Percentiles rank a stretch among this genome's conserved stretches.
phyloP scores from a whole-genome alignment of 805 yeast genomes.

The Priceomyces castillae region DNA sequence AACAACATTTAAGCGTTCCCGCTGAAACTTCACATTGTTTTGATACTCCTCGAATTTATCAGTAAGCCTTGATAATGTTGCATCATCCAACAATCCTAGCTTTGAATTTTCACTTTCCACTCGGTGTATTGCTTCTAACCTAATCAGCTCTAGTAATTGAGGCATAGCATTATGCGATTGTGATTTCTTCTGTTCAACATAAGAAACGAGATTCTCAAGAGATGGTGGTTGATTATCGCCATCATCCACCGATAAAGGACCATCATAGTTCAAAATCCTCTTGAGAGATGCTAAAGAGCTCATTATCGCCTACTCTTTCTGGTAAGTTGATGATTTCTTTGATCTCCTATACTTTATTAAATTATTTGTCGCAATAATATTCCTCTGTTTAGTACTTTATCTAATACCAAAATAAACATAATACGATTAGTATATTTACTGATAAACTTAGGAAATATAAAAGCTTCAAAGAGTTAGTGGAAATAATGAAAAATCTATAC shows the following conservation, averaged over 20 bases:
- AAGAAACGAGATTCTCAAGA: constrained; percentile 10
- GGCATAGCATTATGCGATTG: constrained; percentile 1
- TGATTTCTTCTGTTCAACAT: constrained; percentile 2
- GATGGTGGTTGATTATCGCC: background rate
- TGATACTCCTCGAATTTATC: constrained; percentile 23
- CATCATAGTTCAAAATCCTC: background rate
- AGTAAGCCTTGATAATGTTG: constrained; percentile 7
- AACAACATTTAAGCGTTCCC: constrained; percentile 46
- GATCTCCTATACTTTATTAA: too few relatives aligned
- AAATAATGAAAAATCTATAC: too few relatives aligned
- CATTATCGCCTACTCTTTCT: constrained; percentile 5
- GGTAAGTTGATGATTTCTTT: too few relatives aligned
- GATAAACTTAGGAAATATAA: too few relatives aligned
- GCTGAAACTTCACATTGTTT: constrained; percentile 25
- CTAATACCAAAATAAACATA: too few relatives aligned
- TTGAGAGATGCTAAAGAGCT: constrained; percentile 7
- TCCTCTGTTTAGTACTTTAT: too few relatives aligned
- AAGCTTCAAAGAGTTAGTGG: too few relatives aligned
- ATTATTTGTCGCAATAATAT: too few relatives aligned
- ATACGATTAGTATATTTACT: too few relatives aligned
- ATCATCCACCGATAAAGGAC: background rate
- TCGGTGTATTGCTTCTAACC: constrained; percentile 11
- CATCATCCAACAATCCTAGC: constrained; percentile 3
- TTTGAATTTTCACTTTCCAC: constrained; percentile 1
- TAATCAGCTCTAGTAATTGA: constrained; percentile 13